These are phyloP conservation scores for Pestalotiopsis fici DNA, from an alignment of 2,329 filamentous ascomycete genomes.

Conservation along the genomic window DNA sequence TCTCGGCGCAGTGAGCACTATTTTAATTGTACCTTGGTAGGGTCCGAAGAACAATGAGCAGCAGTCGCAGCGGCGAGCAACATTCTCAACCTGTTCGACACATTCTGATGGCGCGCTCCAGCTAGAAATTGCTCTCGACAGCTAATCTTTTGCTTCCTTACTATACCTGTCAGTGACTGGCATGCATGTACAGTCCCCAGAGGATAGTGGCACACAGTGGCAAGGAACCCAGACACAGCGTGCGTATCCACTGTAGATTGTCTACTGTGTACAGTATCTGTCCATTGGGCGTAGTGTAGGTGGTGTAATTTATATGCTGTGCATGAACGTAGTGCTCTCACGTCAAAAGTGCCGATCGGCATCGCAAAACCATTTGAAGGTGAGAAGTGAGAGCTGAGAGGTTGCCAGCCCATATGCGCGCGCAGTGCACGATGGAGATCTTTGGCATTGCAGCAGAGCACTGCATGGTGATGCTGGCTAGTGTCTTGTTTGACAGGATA, in stretches of 20 bases:
- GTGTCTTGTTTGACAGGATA: not conserved
- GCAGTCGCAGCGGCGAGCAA: conserved; percentile 7
- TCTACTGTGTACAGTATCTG: too few relatives aligned
- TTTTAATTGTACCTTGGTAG: not conserved
- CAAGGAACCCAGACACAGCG: not conserved
- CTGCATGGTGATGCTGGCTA: not conserved
- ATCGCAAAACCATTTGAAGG: not conserved
- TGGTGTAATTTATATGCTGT: conserved; percentile 1
- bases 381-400: not conserved
- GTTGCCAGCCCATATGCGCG: not conserved
- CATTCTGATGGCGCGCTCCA: too few relatives aligned
- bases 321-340: not conserved
- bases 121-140: too few relatives aligned
- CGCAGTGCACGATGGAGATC: not conserved
- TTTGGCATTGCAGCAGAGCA: conserved; percentile 1
- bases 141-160: too few relatives aligned
- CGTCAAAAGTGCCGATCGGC: conserved; percentile 6
- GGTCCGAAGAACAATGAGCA: not conserved
- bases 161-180: conserved; percentile 2
- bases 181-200: too few relatives aligned
- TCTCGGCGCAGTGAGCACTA: not conserved
- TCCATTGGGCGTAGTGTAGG: not conserved
- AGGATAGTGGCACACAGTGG: too few relatives aligned
- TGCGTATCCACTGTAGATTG: not conserved
- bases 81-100: not conserved